Evolutionary conservation across 1,284 basidiomycete species (phyloP).

Genomic region (Apiotrichum porosum): DNA sequence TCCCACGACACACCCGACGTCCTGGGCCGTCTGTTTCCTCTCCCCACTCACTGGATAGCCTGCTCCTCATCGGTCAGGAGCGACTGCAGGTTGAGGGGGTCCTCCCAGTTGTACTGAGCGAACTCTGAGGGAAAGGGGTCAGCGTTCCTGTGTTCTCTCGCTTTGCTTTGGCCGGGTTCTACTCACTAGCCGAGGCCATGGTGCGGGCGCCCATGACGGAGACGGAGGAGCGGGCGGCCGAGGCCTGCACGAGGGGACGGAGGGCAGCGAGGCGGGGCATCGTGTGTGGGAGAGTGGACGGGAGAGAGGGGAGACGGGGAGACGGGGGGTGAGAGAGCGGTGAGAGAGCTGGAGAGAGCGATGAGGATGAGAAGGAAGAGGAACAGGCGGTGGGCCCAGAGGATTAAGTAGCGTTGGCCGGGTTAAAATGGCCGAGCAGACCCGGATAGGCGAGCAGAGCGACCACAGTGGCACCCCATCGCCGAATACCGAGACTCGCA

Average conservation of each 20-base stretch:
- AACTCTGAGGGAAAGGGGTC: conserved; percentile 35
- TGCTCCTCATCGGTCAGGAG: conserved; percentile 85
- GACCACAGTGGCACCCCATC: no score
- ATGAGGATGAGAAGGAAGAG: not conserved
- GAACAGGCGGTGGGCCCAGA: no score
- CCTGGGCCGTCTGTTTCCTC: no score
- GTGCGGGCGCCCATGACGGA: not conserved
- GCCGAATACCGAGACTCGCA: no score
- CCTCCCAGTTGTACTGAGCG: conserved; percentile 68
- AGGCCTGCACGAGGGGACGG: conserved; percentile 3
- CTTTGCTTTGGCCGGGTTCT: not conserved
- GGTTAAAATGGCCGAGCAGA: no score
- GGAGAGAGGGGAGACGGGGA: not conserved
- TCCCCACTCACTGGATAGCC: conserved; percentile 61
- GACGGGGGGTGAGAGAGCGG: not conserved
- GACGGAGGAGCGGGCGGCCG: not conserved
- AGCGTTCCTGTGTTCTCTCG: not conserved
- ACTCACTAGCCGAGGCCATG: conserved; percentile 4
- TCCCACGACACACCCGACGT: no score
- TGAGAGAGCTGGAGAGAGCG: not conserved
- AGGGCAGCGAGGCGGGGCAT: conserved; percentile 8
- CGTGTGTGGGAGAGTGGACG: not conserved
- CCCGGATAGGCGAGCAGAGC: no score
- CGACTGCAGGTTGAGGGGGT: conserved; percentile 69
- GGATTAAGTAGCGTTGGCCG: no score